Evolutionary conservation across 2,329 filamentous ascomycete species (phyloP).

Genomic region (Metarhizium album): DNA sequence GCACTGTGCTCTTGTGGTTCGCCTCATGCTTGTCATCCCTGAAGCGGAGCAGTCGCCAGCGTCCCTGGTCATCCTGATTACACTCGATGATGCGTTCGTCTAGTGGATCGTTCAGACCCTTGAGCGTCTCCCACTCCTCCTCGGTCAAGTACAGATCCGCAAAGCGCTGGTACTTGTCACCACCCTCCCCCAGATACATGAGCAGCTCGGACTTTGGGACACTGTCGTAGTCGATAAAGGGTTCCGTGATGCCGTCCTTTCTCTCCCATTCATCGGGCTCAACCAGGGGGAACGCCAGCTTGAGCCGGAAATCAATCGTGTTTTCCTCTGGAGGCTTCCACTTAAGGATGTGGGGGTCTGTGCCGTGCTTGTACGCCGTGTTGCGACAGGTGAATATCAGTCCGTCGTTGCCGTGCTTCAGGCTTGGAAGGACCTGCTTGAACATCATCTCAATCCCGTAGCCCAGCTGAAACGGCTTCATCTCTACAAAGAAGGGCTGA

Average conservation of each 20-base stretch:
- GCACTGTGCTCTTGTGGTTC: conserved; percentile 77
- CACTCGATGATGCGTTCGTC: conserved; percentile 86
- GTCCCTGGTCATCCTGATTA: conserved; percentile 60
- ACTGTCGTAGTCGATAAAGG: conserved; percentile 69
- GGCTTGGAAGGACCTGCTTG: conserved; percentile 65
- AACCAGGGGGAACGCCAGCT: conserved; percentile 62
- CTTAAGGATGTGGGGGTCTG: conserved; percentile 87
- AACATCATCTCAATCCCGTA: conserved; percentile 94
- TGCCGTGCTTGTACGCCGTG: conserved; percentile 79
- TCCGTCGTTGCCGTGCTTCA: conserved; percentile 91
- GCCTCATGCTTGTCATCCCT: conserved; percentile 87
- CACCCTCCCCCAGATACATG: conserved; percentile 52
- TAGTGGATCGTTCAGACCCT: conserved; percentile 61
- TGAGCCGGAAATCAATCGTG: conserved; percentile 82
- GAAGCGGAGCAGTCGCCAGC: conserved; percentile 84
- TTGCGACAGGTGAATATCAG: conserved; percentile 94
- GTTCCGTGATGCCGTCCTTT: conserved; percentile 50
- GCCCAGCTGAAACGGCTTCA: conserved; percentile 81
- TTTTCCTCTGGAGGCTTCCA: conserved; percentile 97
- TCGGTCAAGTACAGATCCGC: conserved; percentile 58
- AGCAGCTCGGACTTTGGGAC: conserved; percentile 64
- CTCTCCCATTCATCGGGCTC: conserved; percentile 58
- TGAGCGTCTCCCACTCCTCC: conserved; percentile 76
- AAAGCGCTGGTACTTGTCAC: conserved; percentile 52
- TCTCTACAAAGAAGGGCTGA: conserved; percentile 70